Conservation (phyloP, 2,329 filamentous ascomycete species). For the Penicillium sp. region DNA sequence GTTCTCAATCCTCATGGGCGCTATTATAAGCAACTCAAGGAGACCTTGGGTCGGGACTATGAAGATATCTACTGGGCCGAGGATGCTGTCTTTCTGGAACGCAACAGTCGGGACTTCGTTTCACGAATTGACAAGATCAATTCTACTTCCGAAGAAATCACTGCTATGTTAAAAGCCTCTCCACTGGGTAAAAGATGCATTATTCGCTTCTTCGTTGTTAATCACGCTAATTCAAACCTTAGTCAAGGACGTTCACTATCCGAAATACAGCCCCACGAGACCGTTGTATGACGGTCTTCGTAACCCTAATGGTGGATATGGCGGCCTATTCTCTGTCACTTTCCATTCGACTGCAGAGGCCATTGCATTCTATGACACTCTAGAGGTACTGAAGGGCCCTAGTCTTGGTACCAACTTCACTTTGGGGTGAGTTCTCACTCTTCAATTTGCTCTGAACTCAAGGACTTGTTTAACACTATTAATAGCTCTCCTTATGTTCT, state of each 20-base stretch:
- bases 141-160: constrained; percentile 77
- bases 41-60: constrained; percentile 62
- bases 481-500: constrained; percentile 81
- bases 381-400: constrained; percentile 88
- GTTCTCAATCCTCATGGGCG: constrained; percentile 65
- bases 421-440: constrained; percentile 54
- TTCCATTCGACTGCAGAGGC: constrained; percentile 71
- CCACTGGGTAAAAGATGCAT: constrained; percentile 47
- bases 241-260: constrained; percentile 82
- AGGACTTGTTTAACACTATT: neutral
- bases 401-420: constrained; percentile 98
- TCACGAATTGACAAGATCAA: constrained; percentile 81
- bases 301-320: constrained; percentile 75
- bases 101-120: constrained; percentile 91
- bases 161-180: constrained; percentile 63
- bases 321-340: constrained; percentile 80
- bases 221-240: constrained; percentile 34
- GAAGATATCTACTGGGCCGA: constrained; percentile 94
- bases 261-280: constrained; percentile 69
- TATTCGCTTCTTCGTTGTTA: constrained; percentile 2
- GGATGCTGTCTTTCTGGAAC: constrained; percentile 90
- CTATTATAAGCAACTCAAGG: constrained; percentile 69
- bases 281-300: constrained; percentile 75
- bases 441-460: neutral
- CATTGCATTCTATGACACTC: constrained; percentile 75